Evolutionary conservation across 495 filamentous ascomycete genomes (phyloP).

Genomic region (Talaromyces proteolyticus): DNA sequence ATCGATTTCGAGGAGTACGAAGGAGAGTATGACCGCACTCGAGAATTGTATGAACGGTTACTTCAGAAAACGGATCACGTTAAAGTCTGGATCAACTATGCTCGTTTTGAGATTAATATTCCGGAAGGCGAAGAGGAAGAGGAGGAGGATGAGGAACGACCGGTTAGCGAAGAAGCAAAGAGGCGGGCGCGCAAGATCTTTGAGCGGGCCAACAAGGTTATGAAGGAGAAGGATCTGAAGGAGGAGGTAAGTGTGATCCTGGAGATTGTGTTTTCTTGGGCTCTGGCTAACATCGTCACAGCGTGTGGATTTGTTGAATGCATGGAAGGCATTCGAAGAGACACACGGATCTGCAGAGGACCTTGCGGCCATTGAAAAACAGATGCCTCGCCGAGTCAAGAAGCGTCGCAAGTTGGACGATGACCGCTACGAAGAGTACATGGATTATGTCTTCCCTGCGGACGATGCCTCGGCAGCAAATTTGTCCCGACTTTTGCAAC

Average conservation of each 20-base stretch:
- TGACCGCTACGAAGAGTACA: constrained; percentile 94
- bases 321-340: constrained; percentile 87
- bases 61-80: constrained; percentile 92
- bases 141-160: constrained; percentile 57
- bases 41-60: constrained; percentile 84
- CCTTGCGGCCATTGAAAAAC: constrained; percentile 76
- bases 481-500: constrained; percentile 74
- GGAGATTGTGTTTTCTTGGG: too few relatives aligned
- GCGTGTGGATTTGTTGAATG: constrained; percentile 80
- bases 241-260: constrained; percentile 63
- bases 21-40: constrained; percentile 75
- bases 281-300: constrained; percentile 29
- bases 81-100: constrained; percentile 98
- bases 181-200: constrained; percentile 76
- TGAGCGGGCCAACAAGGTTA: constrained; percentile 75
- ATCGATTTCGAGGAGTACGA: constrained; percentile 98
- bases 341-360: constrained; percentile 75
- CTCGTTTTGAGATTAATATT: constrained; percentile 91
- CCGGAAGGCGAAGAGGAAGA: constrained; percentile 61
- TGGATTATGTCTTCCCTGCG: constrained; percentile 95
- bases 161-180: constrained; percentile 80
- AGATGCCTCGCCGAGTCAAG: constrained; percentile 93
- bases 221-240: constrained; percentile 90
- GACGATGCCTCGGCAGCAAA: constrained; percentile 86
- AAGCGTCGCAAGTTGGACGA: constrained; percentile 91